These are phyloP conservation scores for Ogataea degrootiae DNA, from an alignment of 805 yeast species.

Conservation along the genomic window DNA sequence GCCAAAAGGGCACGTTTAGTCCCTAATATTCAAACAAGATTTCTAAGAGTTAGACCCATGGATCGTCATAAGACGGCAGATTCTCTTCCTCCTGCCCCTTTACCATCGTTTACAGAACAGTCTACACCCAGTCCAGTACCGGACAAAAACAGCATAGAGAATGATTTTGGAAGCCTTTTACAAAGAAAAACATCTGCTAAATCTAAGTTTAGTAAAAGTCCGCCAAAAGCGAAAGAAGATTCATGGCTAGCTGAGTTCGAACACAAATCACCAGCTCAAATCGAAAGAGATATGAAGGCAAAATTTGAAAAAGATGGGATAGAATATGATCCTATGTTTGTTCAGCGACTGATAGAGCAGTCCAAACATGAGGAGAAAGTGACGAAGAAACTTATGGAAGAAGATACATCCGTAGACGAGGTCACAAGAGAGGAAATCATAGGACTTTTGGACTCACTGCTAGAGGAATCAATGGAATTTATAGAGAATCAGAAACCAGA, in stretches of 20 bases:
- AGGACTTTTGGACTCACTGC: conserved; percentile 24
- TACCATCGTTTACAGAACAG: not conserved
- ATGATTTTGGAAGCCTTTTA: not conserved
- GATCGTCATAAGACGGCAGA: not conserved
- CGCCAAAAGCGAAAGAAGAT: not conserved
- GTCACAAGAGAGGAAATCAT: conserved; percentile 19
- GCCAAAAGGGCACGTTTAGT: not conserved
- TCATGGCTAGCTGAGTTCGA: not conserved
- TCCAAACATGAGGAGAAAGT: conserved; percentile 18
- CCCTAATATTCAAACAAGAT: not conserved
- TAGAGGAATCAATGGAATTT: conserved; percentile 19
- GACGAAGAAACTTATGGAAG: conserved; percentile 9
- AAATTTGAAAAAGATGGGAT: conserved; percentile 22
- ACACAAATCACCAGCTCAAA: conserved; percentile 22
- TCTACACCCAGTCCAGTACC: not conserved
- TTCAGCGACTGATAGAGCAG: conserved; percentile 22
- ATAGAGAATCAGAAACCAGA: conserved; percentile 10
- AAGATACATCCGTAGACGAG: conserved; percentile 11
- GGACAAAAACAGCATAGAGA: not conserved
- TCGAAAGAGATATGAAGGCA: conserved; percentile 21
- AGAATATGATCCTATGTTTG: conserved; percentile 28
- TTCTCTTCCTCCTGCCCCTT: not conserved
- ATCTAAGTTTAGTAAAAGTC: not conserved
- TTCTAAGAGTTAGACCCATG: conserved; percentile 1
- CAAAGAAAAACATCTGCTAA: not conserved